Percentiles rank a stretch among this genome's conserved stretches.
Evolutionary conservation across 257 asterid genomes (phyloP).

Genomic region (Capsicum rhomboideum): DNA sequence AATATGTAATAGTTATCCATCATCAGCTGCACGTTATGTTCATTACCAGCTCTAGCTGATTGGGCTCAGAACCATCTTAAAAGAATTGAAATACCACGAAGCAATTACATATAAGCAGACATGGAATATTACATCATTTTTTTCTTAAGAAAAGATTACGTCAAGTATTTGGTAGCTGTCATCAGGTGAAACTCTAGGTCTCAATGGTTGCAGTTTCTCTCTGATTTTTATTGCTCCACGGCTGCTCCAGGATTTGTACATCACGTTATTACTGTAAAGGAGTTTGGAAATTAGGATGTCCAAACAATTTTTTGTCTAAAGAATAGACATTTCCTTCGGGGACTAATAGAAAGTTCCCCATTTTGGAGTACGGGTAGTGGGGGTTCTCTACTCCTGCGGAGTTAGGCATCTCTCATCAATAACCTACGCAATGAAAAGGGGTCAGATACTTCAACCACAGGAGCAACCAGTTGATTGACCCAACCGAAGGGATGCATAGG

Average conservation of each 20-base stretch:
- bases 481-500: not conserved
- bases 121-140: not conserved
- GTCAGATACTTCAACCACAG: not conserved
- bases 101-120: slow-evolving; percentile 1
- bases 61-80: not conserved
- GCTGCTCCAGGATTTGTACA: not conserved
- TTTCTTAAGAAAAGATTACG: not conserved
- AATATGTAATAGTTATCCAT: not conserved
- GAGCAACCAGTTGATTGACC: not conserved
- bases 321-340: not conserved
- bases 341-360: not conserved
- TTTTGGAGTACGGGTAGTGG: not conserved
- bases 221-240: not conserved
- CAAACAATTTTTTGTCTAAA: not conserved
- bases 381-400: not conserved
- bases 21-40: not conserved
- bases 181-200: not conserved
- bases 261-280: not conserved
- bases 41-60: not conserved
- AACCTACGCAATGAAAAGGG: not conserved
- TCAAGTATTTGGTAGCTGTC: not conserved
- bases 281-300: not conserved
- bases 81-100: not conserved
- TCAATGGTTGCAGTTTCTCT: not conserved
- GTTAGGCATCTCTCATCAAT: not conserved